Percentiles rank a stretch among this genome's conserved stretches.
These are phyloP conservation scores for Pulicaria dysenterica DNA, from an alignment of 129 eudicot genomes.

Conservation along the genomic window DNA sequence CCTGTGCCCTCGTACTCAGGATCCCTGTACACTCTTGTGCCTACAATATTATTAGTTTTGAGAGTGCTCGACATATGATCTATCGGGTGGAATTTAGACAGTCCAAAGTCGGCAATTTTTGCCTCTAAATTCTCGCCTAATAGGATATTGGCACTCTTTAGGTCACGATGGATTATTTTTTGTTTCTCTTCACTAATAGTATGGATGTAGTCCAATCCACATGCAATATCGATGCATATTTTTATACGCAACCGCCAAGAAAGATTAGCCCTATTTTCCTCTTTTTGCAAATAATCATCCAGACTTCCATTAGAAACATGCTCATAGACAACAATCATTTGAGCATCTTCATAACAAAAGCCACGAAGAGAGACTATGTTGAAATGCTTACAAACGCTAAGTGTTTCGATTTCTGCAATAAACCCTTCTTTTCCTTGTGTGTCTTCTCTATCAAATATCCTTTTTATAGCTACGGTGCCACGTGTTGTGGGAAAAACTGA, in stretches of 20 bases:
- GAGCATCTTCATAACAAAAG: background rate
- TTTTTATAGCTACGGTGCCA: background rate
- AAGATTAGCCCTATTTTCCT: background rate
- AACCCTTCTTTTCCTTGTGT: conserved; percentile 4
- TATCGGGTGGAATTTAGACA: background rate
- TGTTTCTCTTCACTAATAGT: background rate
- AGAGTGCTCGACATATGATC: background rate
- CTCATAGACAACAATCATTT: conserved; percentile 6
- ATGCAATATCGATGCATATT: conserved; percentile 9
- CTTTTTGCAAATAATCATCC: background rate
- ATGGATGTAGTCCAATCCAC: conserved; percentile 1
- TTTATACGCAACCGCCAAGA: background rate
- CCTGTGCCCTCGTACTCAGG: background rate
- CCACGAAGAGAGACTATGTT: conserved; percentile 10
- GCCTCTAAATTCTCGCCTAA: background rate
- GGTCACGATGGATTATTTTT: conserved; percentile 13
- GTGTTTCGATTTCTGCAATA: background rate
- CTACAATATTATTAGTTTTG: background rate
- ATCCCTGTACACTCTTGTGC: background rate
- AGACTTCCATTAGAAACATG: conserved; percentile 10
- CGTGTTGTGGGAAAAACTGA: background rate
- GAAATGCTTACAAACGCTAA: background rate
- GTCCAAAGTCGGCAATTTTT: conserved; percentile 11
- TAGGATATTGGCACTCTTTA: background rate
- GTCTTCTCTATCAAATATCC: background rate